phyloP scores from a whole-genome alignment of 148 eudicot genomes.

The Dianthus caryophyllus region DNA sequence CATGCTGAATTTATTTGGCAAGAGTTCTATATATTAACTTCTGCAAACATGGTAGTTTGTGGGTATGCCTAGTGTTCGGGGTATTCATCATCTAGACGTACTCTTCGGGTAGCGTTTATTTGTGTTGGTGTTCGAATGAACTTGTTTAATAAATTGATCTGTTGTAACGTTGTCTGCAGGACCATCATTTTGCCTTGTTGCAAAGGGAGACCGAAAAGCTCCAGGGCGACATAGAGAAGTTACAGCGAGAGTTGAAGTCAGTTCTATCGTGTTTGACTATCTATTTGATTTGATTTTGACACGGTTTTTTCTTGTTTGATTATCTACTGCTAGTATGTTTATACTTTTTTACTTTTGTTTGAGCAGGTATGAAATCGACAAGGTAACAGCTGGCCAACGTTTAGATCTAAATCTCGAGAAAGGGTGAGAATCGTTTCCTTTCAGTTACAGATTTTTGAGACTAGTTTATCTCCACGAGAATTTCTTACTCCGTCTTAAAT shows the following conservation, averaged over 20 bases:
- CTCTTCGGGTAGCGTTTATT: no score
- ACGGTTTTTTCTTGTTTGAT: no score
- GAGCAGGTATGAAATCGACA: slow-evolving; percentile 68
- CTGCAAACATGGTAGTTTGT: background rate
- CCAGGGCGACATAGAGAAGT: slow-evolving; percentile 58
- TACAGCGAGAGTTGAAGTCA: slow-evolving; percentile 64
- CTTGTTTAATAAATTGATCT: slow-evolving; percentile 10
- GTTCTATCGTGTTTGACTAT: background rate
- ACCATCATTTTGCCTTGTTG: slow-evolving; percentile 63
- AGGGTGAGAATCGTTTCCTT: slow-evolving; percentile 41
- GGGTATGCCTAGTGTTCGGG: no score
- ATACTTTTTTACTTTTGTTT: slow-evolving; percentile 2
- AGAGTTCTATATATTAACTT: background rate
- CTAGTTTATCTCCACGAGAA: background rate
- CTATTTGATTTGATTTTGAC: background rate
- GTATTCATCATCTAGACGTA: no score
- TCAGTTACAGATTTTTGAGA: background rate
- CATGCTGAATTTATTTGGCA: background rate
- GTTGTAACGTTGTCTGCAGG: slow-evolving; percentile 31
- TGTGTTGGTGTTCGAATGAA: background rate
- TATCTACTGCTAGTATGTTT: background rate
- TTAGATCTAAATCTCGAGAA: slow-evolving; percentile 71
- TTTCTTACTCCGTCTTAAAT: slow-evolving; percentile 7
- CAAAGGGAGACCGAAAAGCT: slow-evolving; percentile 70
- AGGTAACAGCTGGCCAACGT: slow-evolving; percentile 74